Percentiles rank a stretch among this genome's conserved stretches.
Conservation (phyloP, 306 rosid genomes). For the cucumber (Cucumis sativus) region Cucumber_9930_V3 NC_026656.2:22794001-22794500, state of each 20-base stretch:
- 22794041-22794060: slow-evolving; percentile 54
- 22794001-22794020: slow-evolving; percentile 6
- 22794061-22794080: slow-evolving; percentile 64
- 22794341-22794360: too few relatives aligned
- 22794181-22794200: slow-evolving; percentile 15
- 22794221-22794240: slow-evolving; percentile 78
- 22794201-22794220: slow-evolving; percentile 36
- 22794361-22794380: neutral
- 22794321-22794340: neutral
- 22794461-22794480: slow-evolving; percentile 95
- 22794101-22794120: slow-evolving; percentile 40
- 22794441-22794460: slow-evolving; percentile 97
- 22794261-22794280: slow-evolving; percentile 84
- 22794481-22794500: slow-evolving; percentile 90
- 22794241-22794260: slow-evolving; percentile 90
- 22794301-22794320: neutral
- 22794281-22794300: slow-evolving; percentile 44
- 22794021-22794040: slow-evolving; percentile 33
- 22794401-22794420: neutral
- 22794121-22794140: slow-evolving; percentile 52
- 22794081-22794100: slow-evolving; percentile 98
- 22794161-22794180: slow-evolving; percentile 35
- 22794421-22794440: neutral
- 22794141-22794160: slow-evolving; percentile 50
- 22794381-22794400: neutral